A percentile compares a stretch with the other conserved stretches of the same genome.
These are phyloP conservation scores for Penicillium sp. DNA, from an alignment of 2,329 filamentous ascomycete genomes.

Conservation along the genomic window DNA sequence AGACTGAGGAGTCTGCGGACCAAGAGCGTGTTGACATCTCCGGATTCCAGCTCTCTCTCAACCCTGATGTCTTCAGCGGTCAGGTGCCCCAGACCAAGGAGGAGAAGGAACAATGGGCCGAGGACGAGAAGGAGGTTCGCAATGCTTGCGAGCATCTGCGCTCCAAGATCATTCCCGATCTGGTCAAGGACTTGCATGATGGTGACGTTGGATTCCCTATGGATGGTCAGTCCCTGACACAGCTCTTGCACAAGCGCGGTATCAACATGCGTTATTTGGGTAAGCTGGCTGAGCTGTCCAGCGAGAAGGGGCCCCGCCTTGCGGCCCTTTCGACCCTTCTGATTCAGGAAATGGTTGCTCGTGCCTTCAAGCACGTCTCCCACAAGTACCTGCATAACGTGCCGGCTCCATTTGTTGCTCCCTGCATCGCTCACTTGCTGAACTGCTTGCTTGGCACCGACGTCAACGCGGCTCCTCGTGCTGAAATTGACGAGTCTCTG, in stretches of 20 bases:
- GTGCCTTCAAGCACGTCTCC: slow-evolving; percentile 91
- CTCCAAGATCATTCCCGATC: slow-evolving; percentile 76
- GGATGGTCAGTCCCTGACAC: slow-evolving; percentile 91
- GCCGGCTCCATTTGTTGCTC: slow-evolving; percentile 76
- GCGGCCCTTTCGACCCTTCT: slow-evolving; percentile 76
- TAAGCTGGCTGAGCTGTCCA: slow-evolving; percentile 72
- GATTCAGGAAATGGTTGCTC: slow-evolving; percentile 90
- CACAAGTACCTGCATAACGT: slow-evolving; percentile 78
- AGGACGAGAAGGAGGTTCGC: slow-evolving; percentile 87
- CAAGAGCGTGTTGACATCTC: slow-evolving; percentile 81
- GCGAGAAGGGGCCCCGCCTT: slow-evolving; percentile 70
- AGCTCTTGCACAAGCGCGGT: slow-evolving; percentile 91
- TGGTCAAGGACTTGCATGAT: slow-evolving; percentile 84
- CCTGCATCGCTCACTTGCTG: slow-evolving; percentile 82
- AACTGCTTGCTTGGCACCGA: slow-evolving; percentile 86
- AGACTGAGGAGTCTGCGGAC: slow-evolving; percentile 44
- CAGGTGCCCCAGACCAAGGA: slow-evolving; percentile 87
- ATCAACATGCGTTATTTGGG: slow-evolving; percentile 98
- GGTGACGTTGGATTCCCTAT: slow-evolving; percentile 97
- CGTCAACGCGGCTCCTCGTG: slow-evolving; percentile 75
- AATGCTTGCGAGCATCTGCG: slow-evolving; percentile 79
- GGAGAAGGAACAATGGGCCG: slow-evolving; percentile 80
- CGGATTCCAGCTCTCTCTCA: slow-evolving; percentile 84
- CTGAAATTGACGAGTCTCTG: slow-evolving; percentile 76
- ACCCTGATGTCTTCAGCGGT: slow-evolving; percentile 94